Base-by-base conservation (phyloP, 2,329 filamentous ascomycete genomes). In the Cercospora citrullina region DNA sequence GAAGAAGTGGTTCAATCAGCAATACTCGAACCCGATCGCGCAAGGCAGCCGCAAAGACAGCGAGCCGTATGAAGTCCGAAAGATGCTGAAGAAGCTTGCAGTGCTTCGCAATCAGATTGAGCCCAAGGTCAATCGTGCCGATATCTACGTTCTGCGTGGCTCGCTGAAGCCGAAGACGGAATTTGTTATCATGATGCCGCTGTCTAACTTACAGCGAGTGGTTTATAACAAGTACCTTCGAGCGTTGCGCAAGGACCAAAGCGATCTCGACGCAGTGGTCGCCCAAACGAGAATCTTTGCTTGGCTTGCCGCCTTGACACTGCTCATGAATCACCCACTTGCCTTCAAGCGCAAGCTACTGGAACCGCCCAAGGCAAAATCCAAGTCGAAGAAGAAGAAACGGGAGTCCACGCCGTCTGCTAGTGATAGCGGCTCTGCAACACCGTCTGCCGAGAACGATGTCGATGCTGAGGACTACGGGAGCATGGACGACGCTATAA, bases 101-200 rank as follows among this genome's bases (percentile, higher is more conserved):
- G 87, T 90, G 4, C 83, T 97, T 31, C 92, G 91, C 72, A 80
- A 85, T 26, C 89, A 90, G 53, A 87, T 97, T 23, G 86, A 86
- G 1, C 91, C 92, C 5, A 96, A 96, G 78, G 88, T 96, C 16
- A 84, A 94, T 74, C 87, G 94, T 30, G 87, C 86, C 7, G 92
- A 91, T 61, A 90, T 93, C 68, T 85, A 85, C 2, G 87, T 85
- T 5, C 81, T 96, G 53, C 85, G 86, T 69, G 82, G 88, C 12
- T 87, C 89, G 45, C 81, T 97, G 53, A 91, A 91, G 2, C 81
- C 83, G 0, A 97, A 97, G 77, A 86, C 85, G 7, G 94, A 97
- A 75, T 97, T 94, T 75, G 86, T 96, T 31, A 85, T 97, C 63
- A 91, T 85, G 3, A 82, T 97, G 5, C 87, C 90, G 6, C 81